Base-by-base conservation (phyloP, 2,329 filamentous ascomycete genomes). In the Tothia fuscella region DNA sequence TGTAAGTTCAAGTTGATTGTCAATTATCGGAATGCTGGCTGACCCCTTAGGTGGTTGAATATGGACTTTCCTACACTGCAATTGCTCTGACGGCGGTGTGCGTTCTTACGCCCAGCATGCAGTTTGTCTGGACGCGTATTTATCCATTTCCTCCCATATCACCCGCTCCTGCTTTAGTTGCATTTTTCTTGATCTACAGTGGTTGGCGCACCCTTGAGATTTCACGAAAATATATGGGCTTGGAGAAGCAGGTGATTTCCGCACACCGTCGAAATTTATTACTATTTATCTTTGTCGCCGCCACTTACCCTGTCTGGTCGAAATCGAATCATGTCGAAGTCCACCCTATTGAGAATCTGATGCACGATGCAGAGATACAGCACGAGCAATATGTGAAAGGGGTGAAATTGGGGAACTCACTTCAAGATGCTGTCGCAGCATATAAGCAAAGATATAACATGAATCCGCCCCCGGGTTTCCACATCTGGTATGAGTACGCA, bases 401-500 rank as follows among this genome's bases (percentile, higher is more conserved):
- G 17, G 5, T 33, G 16, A 33, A 14, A 17, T 10, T 14, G 10
- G 31, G n/a, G 14, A 59, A 55, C 13, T 68, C 58, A 9, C 54
- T 78, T 1, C 51, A 56, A 24, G 63, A 70, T 44, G 72, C 72
- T 20, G 66, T 72, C 5, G 47, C 55, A 16, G 61, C 68, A 29
- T 78, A 78, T 52, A 63, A 59, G 32, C 54, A 58, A 38, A 65
- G 71, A 46, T 75, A 78, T 50, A 54, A 60, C 2, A 65, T 68
- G 41, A 62, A 68, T 46, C 74, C 75, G 2, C 75, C 75, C 20
- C 74, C 74, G 7, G 67, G 68, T 10, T 79, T 78, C 48, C 70
- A 77, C 47, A 59, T 66, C 44, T 78, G 74, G 75, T 77, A 72
- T 49, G 53, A 66, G 28, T 78, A 68, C 52, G 74, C 75, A 2